These are phyloP conservation scores for Copromyces sp. DNA, from an alignment of 495 filamentous ascomycete genomes.

Conservation along the genomic window DNA sequence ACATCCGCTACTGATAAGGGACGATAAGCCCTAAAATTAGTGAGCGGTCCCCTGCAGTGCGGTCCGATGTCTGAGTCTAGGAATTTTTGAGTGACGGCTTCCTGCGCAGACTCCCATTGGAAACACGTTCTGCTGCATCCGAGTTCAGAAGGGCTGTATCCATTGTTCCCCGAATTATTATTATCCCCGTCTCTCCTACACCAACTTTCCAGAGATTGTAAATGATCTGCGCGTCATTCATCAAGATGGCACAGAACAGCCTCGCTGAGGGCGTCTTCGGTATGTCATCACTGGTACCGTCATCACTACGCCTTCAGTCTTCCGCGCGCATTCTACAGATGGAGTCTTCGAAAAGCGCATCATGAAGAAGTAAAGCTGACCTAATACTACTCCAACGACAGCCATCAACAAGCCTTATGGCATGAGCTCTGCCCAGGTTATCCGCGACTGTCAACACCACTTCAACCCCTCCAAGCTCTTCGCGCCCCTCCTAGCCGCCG, in stretches of 20 bases:
- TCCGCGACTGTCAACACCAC: conserved; percentile 69
- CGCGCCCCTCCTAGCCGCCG: conserved; percentile 56
- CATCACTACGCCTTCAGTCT: not conserved
- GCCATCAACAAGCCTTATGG: conserved; percentile 87
- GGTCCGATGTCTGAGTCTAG: not conserved
- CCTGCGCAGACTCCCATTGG: not conserved
- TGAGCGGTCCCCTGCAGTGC: not conserved
- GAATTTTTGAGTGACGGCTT: not conserved
- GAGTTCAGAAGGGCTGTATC: not conserved
- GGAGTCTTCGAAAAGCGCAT: not conserved
- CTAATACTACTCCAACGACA: conserved; percentile 19
- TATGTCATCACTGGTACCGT: conserved; percentile 21
- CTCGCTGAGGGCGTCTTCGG: conserved; percentile 69
- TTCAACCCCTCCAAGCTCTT: conserved; percentile 79
- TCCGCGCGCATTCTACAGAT: not conserved
- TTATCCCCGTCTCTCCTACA: no score
- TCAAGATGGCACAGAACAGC: conserved; percentile 47
- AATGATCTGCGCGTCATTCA: conserved; percentile 19
- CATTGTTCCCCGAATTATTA: not conserved
- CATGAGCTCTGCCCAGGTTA: conserved; percentile 75
- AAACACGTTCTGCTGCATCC: not conserved
- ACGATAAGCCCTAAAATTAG: not conserved
- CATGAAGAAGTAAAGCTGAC: not conserved
- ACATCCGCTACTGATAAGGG: not conserved
- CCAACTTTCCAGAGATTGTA: not conserved